Evolutionary conservation across 306 rosid genomes (phyloP), one percentile per base, ranked within the genome.

Genomic region (Medicago lupulina): DNA sequence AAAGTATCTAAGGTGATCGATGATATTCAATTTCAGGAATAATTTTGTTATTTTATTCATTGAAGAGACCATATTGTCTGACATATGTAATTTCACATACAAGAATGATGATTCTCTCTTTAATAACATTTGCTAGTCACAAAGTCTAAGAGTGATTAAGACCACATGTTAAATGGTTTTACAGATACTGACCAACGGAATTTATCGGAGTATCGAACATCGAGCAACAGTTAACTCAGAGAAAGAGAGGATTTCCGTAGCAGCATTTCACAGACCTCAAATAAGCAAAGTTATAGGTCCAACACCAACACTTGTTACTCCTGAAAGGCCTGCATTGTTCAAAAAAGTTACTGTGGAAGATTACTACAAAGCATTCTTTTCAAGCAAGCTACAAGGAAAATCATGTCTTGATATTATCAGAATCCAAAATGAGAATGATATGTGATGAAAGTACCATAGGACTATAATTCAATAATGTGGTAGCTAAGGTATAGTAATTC

Each of bases 151-250:
- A 62, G 8, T 8, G 9, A 12, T 63, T 15, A 40, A 4, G 8
- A 38, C 25, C 12, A 9, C 14, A 6, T 12, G 11, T 21, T 16
- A 34, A 70, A 16, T 18, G 5, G 34, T 17, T 53, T 5, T 53
- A 34, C 50, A 71, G 64, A 71, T 71, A 51, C 28, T 71, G 14
- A 53, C 64, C 7, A 71, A 71, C 17, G 75, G 75, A 36, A 16
- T 71, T 71, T 71, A 71, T 10, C 75, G 36, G 10, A 53, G 75
- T 17, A 34, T 71, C 6, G 75, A 71, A 16, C 75, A 71, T 53
- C 63, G 75, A 38, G 75, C 50, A 6, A 71, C 50, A 10, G 47
- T 71, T 17, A 71, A 71, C 75, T 34, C 49, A 7, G 4, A 36
- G 36, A 51, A 51, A n/a, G 75, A 71, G 64, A 71, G 75, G 34